Conservation (phyloP, 768 basidiomycete genomes). For the Atractiella rhizophila region DNA sequence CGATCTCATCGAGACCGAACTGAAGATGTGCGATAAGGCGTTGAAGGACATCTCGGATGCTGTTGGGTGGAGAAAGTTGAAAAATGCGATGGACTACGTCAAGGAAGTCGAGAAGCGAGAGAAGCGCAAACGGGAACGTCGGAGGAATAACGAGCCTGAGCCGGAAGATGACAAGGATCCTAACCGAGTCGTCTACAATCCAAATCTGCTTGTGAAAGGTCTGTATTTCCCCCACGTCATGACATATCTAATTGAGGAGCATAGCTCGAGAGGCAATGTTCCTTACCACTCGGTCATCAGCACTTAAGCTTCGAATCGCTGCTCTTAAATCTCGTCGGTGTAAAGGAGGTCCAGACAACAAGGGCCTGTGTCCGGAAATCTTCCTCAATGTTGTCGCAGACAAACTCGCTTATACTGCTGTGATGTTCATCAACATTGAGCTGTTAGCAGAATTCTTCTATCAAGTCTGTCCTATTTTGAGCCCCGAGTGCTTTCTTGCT, state of each 20-base stretch:
- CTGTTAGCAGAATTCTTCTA: conserved; percentile 96
- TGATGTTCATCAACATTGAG: conserved; percentile 98
- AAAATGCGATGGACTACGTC: conserved; percentile 52
- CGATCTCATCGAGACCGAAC: conserved; percentile 59
- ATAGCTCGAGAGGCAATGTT: conserved; percentile 77
- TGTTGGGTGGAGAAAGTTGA: conserved; percentile 59
- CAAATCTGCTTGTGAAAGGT: conserved; percentile 82
- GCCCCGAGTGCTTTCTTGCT: neutral
- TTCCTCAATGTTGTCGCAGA: conserved; percentile 92
- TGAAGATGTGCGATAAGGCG: conserved; percentile 57
- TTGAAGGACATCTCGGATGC: conserved; percentile 61
- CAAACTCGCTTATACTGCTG: conserved; percentile 80
- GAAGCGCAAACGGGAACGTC: conserved; percentile 16
- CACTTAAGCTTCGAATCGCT: conserved; percentile 61
- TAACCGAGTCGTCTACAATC: conserved; percentile 43
- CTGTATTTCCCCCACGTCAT: conserved; percentile 16
- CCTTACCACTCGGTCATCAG: conserved; percentile 50
- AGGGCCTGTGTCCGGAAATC: conserved; percentile 79
- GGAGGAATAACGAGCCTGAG: conserved; percentile 11
- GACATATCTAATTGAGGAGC: conserved; percentile 6
- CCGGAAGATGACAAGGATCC: conserved; percentile 31
- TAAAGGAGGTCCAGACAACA: conserved; percentile 57
- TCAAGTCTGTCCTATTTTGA: conserved; percentile 32
- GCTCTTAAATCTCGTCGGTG: conserved; percentile 77
- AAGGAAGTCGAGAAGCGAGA: conserved; percentile 48